A percentile compares a stretch with the other conserved stretches of the same genome.
Conservation (phyloP, 257 asterid species). For the Ilex asprella region DNA sequence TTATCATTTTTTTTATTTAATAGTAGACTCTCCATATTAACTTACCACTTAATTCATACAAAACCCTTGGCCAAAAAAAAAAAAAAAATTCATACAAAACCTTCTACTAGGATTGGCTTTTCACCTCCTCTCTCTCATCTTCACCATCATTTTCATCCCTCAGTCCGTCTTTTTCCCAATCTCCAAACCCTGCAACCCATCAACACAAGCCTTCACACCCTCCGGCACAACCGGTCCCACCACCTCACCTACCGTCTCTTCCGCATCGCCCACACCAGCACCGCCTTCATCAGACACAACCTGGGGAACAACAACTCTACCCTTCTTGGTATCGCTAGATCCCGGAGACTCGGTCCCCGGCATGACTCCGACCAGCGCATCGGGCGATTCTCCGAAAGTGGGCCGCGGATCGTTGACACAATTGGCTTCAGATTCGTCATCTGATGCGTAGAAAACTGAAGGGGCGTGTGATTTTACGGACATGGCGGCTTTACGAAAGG, state of each 20-base stretch:
- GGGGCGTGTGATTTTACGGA: constrained; percentile 36
- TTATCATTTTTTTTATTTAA: no score
- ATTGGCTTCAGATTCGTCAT: constrained; percentile 30
- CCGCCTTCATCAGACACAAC: not conserved
- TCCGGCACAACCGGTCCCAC: constrained; percentile 29
- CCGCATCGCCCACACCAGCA: constrained; percentile 22
- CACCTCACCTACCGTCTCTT: constrained; percentile 30
- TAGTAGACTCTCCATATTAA: no score
- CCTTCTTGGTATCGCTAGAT: constrained; percentile 47
- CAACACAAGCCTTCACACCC: constrained; percentile 47
- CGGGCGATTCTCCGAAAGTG: constrained; percentile 34
- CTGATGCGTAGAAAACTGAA: constrained; percentile 38
- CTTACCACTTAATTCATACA: no score
- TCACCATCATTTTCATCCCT: constrained; percentile 26
- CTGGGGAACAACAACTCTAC: constrained; percentile 29
- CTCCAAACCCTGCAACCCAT: constrained; percentile 56
- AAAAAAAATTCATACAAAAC: no score
- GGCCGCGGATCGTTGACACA: constrained; percentile 59
- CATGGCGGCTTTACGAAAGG: constrained; percentile 74
- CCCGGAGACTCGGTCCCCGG: constrained; percentile 30
- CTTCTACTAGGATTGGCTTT: not conserved
- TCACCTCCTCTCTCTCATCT: constrained; percentile 19
- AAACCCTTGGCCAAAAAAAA: no score
- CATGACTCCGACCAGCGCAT: constrained; percentile 41
- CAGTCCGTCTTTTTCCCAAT: constrained; percentile 35